phyloP scores from a whole-genome alignment of 2,329 filamentous ascomycete genomes.

The Epichloe sibirici region DNA sequence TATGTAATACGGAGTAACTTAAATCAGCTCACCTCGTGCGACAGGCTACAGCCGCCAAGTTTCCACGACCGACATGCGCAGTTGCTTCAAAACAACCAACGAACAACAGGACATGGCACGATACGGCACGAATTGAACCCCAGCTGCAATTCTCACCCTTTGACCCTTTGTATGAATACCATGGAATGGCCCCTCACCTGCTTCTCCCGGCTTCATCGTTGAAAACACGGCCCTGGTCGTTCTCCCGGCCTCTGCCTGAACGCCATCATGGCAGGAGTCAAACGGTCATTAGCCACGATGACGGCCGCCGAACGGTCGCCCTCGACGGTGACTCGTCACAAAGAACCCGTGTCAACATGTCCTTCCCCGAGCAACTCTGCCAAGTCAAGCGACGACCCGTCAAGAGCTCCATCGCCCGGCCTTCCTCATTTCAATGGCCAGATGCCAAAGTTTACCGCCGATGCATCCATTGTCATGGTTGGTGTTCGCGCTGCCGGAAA shows the following conservation, averaged over 20 bases:
- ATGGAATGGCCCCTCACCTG: neutral
- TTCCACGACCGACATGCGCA: no score
- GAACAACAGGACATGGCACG: no score
- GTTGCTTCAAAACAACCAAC: no score
- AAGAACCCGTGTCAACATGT: neutral
- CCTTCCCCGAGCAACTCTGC: neutral
- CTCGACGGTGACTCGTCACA: conserved; percentile 6
- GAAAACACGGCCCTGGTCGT: neutral
- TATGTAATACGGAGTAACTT: no score
- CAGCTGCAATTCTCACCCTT: no score
- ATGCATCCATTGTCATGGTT: conserved; percentile 61
- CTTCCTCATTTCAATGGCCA: conserved; percentile 16
- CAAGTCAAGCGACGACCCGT: neutral
- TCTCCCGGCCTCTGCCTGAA: neutral
- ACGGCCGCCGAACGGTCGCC: conserved; percentile 16
- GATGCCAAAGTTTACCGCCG: conserved; percentile 34
- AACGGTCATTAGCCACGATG: conserved; percentile 26
- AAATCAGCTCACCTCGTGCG: no score
- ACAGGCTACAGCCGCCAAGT: no score
- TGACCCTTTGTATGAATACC: no score
- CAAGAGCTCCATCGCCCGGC: conserved; percentile 14
- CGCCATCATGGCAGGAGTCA: conserved; percentile 25
- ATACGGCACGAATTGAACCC: no score
- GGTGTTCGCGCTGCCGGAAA: conserved; percentile 66
- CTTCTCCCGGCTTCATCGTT: neutral